Conservation (phyloP, 1,139 yeast genomes). For the Geotrichum restrictum region DNA sequence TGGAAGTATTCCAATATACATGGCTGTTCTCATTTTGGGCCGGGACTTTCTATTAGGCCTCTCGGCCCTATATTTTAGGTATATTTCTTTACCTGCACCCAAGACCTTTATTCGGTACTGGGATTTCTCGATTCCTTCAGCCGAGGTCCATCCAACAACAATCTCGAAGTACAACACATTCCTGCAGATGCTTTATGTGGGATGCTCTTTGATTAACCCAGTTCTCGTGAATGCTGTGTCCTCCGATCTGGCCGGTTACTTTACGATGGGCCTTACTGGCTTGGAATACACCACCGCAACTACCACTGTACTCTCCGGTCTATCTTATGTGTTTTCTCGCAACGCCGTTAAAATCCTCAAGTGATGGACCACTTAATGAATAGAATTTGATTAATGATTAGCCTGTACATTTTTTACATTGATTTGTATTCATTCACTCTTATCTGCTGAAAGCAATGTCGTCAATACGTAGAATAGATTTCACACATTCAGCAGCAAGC, state of each 20-base stretch:
- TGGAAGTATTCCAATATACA: conserved; percentile 53
- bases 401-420: background rate
- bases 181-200: conserved; percentile 87
- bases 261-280: conserved; percentile 20
- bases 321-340: conserved; percentile 66
- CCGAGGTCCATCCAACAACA: conserved; percentile 83
- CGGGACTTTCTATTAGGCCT: conserved; percentile 73
- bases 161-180: conserved; percentile 87
- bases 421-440: conserved; percentile 11
- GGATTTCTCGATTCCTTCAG: conserved; percentile 78
- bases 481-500: conserved; percentile 93
- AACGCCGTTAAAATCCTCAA: conserved; percentile 56
- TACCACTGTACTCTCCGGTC: conserved; percentile 77
- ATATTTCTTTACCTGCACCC: conserved; percentile 69
- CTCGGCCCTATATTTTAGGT: conserved; percentile 73
- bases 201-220: conserved; percentile 66
- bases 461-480: conserved; percentile 90
- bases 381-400: background rate
- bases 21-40: conserved; percentile 76
- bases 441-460: conserved; percentile 83
- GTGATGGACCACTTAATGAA: background rate
- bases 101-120: conserved; percentile 67
- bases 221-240: conserved; percentile 40
- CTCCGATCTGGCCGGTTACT: conserved; percentile 23
- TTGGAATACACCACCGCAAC: conserved; percentile 54